Base-by-base conservation (phyloP, 306 rosid genomes). In the Medicago arabica region DNA sequence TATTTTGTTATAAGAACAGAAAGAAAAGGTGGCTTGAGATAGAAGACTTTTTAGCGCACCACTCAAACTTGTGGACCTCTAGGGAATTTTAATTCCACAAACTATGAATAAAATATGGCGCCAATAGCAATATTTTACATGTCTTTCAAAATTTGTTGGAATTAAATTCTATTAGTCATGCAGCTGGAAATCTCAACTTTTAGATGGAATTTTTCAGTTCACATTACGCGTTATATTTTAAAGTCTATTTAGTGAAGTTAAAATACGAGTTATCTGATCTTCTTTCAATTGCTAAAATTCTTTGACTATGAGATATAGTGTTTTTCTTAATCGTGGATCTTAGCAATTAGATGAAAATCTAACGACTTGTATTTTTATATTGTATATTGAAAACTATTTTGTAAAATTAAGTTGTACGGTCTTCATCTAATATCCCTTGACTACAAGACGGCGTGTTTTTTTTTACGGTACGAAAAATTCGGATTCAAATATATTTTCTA, bases 51-150 rank as follows among this genome's bases (percentile, higher is more conserved):
- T 54, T 12, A 38, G 69, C 71, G 81, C 75, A 1, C 78, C 78
- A 76, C 85, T 69, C n/a, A 60, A 69, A 9, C 43, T 50, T 60
- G 54, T 75, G 68, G 77, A 53, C 71, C 40, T 34, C 9, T 16
- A 18, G 19, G 3, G 16, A 28, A 16, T 31, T 53, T 34, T 15
- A 40, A 16, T 43, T 40, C 51, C 39, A 74, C 40, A 60, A 43
- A 23, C 61, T 9, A 13, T 44, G 64, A 70, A 44, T 31, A 66
- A 21, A 75, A 60, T 41, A 14, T 44, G 14, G 28, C 55, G 63
- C 23, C 2, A 61, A 16, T 19, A 60, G 12, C 34, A 49, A 72
- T 44, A 51, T 25, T 73, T 57, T 13, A 31, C 2, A 36, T 28
- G 38, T 18, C 7, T 3, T 9, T 10, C 14, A 44, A 58, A 69